Evolutionary conservation across 73 alveolate species (phyloP), one percentile per base, ranked within the genome.

Genomic region (Blepharisma japonicum): DNA sequence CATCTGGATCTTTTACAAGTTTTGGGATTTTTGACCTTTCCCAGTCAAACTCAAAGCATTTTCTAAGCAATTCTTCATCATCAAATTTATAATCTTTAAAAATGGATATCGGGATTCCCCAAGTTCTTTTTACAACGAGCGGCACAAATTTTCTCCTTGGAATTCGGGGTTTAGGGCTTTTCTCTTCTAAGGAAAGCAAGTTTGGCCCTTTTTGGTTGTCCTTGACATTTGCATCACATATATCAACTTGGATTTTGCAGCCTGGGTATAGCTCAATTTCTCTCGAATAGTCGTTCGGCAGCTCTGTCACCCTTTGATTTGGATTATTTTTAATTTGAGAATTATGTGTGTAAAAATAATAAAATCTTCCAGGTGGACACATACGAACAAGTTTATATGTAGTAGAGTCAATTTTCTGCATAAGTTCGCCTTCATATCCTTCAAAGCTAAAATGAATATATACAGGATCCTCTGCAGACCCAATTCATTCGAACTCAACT

Each of bases 21-120:
- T 9, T 82, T 77, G 56, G 71, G 46, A 82, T 82, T 82, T 68
- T 90, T 68, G 81, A 86, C 8, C 9, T 21, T 54, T 14, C 54
- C 53, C 98, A 93, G 78, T 93, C 98, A 76, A 76, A 93, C 56
- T 93, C 98, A 91, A 93, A 93, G 71, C 98, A 93, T 51, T 88
- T 55, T 25, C 50, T 81, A 6, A 89, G 23, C 45, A 90, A 32
- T 7, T 81, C 91, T n/a, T 84, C 93, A 51, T 90, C 76, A 77
- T 90, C 97, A 42, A 81, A 83, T 68, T 47, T 53, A 81, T 77
- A 90, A 55, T 86, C 85, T 55, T 77, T 88, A 71, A 90, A 90
- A 25, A 88, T 81, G 0, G 92, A 83, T 54, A 82, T 84, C 21
- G 80, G 89, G 18, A 83, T 77, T 38, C 71, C 49, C 93, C 92